These are phyloP conservation scores for Peterozyma xylosa DNA, from an alignment of 805 yeast genomes.

Conservation along the genomic window DNA sequence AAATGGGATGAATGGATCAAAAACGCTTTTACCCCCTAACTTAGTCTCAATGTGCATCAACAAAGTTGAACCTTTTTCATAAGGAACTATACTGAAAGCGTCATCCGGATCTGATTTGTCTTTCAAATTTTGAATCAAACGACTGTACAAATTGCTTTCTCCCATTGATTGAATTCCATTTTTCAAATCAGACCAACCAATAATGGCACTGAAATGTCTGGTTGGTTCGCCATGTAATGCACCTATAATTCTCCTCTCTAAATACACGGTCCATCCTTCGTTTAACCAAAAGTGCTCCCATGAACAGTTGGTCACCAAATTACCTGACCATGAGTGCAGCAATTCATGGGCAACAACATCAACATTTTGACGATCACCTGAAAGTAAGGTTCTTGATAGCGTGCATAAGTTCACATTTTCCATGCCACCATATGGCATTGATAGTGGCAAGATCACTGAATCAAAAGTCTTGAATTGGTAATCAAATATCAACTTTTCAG, in stretches of 20 bases:
- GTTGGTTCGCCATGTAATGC: slow-evolving; percentile 69
- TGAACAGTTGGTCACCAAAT: slow-evolving; percentile 80
- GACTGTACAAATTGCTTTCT: slow-evolving; percentile 40
- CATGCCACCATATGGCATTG: slow-evolving; percentile 90
- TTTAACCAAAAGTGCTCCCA: slow-evolving; percentile 95
- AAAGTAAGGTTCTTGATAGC: slow-evolving; percentile 81
- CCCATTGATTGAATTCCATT: slow-evolving; percentile 64
- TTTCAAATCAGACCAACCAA: slow-evolving; percentile 82
- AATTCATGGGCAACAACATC: slow-evolving; percentile 91
- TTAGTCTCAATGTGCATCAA: slow-evolving; percentile 65
- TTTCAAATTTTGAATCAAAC: slow-evolving; percentile 64
- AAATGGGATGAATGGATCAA: slow-evolving; percentile 74
- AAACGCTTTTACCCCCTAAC: slow-evolving; percentile 56
- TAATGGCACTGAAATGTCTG: slow-evolving; percentile 75
- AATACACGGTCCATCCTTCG: slow-evolving; percentile 94
- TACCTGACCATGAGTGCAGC: slow-evolving; percentile 92
- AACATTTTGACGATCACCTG: slow-evolving; percentile 79
- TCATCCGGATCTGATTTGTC: slow-evolving; percentile 80
- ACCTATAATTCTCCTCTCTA: slow-evolving; percentile 79
- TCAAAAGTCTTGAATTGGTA: slow-evolving; percentile 86
- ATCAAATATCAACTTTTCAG: slow-evolving; percentile 67
- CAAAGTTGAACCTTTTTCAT: slow-evolving; percentile 83
- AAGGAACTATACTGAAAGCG: slow-evolving; percentile 80
- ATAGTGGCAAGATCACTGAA: slow-evolving; percentile 70
- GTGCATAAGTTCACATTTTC: slow-evolving; percentile 89